Conservation (phyloP, 2,329 filamentous ascomycete species). For the Paecilomyces variotii region DNA sequence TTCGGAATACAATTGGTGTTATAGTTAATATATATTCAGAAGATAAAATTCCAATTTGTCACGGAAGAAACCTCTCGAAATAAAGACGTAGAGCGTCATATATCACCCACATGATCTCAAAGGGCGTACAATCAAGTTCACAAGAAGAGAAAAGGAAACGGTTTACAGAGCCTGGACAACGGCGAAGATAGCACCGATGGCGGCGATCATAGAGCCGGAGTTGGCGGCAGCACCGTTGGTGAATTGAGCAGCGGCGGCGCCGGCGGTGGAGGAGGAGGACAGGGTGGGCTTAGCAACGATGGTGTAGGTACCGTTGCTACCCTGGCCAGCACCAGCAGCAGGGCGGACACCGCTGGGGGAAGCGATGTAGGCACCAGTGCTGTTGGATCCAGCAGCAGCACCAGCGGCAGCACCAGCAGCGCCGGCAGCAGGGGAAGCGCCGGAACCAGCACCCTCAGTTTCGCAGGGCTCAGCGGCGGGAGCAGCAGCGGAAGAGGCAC, state of each 20-base stretch:
- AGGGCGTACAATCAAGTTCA: neutral
- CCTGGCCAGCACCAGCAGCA: neutral
- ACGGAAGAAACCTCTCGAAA: neutral
- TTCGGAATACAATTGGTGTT: too few species aligned
- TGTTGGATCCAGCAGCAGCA: neutral
- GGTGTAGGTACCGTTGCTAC: constrained; percentile 1
- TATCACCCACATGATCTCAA: neutral
- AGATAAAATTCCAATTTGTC: neutral
- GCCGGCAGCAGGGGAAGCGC: constrained; percentile 1
- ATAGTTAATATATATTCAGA: neutral
- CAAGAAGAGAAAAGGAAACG: neutral
- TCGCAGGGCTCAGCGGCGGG: too few species aligned
- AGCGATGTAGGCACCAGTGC: constrained; percentile 3
- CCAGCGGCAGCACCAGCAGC: constrained; percentile 3
- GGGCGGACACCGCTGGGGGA: constrained; percentile 4
- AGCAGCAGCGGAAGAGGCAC: constrained; percentile 11
- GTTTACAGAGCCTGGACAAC: neutral
- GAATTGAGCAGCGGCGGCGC: constrained; percentile 6
- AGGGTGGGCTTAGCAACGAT: constrained; percentile 1
- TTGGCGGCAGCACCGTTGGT: neutral
- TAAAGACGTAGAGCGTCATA: neutral
- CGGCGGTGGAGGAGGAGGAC: constrained; percentile 3
- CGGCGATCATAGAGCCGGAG: neutral
- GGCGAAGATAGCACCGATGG: neutral
- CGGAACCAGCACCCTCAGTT: constrained; percentile 11